Percentiles rank a stretch among this genome's conserved stretches.
Conservation (phyloP, 2,329 filamentous ascomycete species). For the Rugonectria rugulosa region DNA sequence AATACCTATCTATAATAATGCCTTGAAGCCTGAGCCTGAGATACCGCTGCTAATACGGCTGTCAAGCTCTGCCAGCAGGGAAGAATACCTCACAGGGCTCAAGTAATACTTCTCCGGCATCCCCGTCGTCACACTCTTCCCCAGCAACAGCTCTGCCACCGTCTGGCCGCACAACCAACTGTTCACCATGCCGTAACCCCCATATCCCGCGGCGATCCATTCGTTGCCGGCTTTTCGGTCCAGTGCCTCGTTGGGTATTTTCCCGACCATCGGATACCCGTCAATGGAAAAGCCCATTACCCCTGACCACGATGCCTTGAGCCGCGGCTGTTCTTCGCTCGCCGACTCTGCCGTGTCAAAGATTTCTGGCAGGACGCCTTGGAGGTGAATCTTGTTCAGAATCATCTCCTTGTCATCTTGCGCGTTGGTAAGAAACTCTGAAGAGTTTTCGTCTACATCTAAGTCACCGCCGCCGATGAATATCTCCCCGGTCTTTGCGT, state of each 20-base stretch:
- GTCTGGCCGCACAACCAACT: not conserved
- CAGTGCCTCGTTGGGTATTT: not conserved
- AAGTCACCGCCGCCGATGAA: not conserved
- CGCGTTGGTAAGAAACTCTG: not conserved
- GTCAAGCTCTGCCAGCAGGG: not conserved
- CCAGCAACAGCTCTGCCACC: not conserved
- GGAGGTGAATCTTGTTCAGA: not conserved
- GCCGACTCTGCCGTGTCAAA: not conserved
- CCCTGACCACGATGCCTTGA: not conserved
- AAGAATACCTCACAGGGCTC: not conserved
- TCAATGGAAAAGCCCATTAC: conserved; percentile 1
- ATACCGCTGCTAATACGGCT: not conserved
- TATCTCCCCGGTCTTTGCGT: not conserved
- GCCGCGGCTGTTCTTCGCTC: not conserved
- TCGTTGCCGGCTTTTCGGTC: not conserved
- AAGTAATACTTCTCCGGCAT: not conserved
- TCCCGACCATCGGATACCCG: not conserved
- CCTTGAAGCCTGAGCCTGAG: not conserved
- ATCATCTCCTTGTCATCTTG: not conserved
- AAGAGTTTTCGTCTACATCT: not conserved
- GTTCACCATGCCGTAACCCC: not conserved
- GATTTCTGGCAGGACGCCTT: not conserved
- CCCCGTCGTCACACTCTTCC: not conserved
- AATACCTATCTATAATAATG: not conserved
- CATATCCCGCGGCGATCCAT: conserved; percentile 1